Base-by-base conservation (phyloP, 208 protist genomes). In the Crithidia sp. region DNA sequence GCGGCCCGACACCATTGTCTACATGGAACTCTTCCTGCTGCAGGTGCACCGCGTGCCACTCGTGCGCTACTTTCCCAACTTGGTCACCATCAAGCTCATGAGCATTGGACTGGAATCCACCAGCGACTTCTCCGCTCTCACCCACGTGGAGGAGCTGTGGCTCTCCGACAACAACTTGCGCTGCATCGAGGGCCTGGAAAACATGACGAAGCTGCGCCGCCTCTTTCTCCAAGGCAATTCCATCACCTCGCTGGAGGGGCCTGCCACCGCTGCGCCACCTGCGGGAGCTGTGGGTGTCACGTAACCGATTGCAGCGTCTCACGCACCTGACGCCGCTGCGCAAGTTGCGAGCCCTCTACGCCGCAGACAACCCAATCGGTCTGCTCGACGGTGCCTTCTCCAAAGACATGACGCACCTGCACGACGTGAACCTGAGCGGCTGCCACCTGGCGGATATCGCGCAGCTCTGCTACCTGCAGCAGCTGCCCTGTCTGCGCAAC, bases 401-500 rank as follows among this genome's bases (percentile, higher is more conserved):
- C 0, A 58, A 77, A 28, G 67, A 79, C 41, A 79, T 88, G 67
- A 71, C 74, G 12, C 67, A 76, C 43, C 83, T 98, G 40, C 74
- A 88, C 65, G 93, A 98, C 49, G 65, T 99, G 4, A 98, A 98
- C 83, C 74, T 99, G 40, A 78, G 91, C 40, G 91, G 84, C 14
- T 97, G 96, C 67, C 71, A 81, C 50, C 79, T 99, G 40, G 89
- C 83, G 54, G 88, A 81, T 52, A 94, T 99, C 83, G 83, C 80
- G 2, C 87, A 99, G 50, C 67, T 99, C 9, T 85, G 75, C n/a
- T 80, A 90, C 54, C 82, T 99, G 2, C 67, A 63, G 5, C 69
- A 76, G 40, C 90, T 98, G 13, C 81, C 82, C 19, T 80, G 80
- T 28, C 71, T 99, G 44, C 79, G 82, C 44, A 78, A 66, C 44